Percentiles rank a stretch among this genome's conserved stretches.
Conservation (phyloP, 768 basidiomycete species). For the Neoboletus brunneissimus region DNA sequence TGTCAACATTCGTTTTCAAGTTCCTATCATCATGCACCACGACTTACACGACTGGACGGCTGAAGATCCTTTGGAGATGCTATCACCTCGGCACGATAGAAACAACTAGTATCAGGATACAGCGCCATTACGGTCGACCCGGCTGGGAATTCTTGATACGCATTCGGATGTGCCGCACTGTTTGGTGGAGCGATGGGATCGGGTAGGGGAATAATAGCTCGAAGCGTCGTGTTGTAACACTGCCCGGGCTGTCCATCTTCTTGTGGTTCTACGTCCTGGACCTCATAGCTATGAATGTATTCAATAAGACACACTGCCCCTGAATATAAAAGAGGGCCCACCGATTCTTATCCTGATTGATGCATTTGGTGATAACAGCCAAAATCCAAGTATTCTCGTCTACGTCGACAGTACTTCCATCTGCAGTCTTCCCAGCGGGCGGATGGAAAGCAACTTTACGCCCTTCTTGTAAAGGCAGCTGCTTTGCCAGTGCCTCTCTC, state of each 20-base stretch:
- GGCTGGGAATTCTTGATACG: constrained; percentile 68
- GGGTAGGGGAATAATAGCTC: constrained; percentile 75
- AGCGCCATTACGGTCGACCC: constrained; percentile 80
- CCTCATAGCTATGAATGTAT: constrained; percentile 60
- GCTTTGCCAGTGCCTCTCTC: constrained; percentile 57
- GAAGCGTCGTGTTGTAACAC: constrained; percentile 67
- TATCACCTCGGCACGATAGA: constrained; percentile 84
- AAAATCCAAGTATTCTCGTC: constrained; percentile 70
- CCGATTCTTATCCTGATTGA: constrained; percentile 72
- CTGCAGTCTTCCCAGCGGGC: constrained; percentile 50
- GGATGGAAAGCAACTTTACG: constrained; percentile 83
- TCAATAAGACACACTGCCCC: not conserved
- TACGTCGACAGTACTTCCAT: constrained; percentile 49
- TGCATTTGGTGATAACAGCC: constrained; percentile 68
- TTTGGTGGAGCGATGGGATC: constrained; percentile 60
- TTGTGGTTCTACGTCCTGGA: constrained; percentile 81
- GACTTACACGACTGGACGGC: constrained; percentile 38
- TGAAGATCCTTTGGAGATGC: constrained; percentile 54
- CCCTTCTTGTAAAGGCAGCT: constrained; percentile 66
- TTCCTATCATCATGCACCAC: not conserved
- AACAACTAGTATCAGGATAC: constrained; percentile 90
- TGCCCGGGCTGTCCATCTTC: constrained; percentile 74
- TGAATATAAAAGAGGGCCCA: constrained; percentile 24
- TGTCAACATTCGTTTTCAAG: constrained; percentile 7
- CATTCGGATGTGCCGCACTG: constrained; percentile 60